Evolutionary conservation across 2,329 filamentous ascomycete species (phyloP), one percentile per base, ranked within the genome.

Genomic region (Aspergillus fijiensis): DNA sequence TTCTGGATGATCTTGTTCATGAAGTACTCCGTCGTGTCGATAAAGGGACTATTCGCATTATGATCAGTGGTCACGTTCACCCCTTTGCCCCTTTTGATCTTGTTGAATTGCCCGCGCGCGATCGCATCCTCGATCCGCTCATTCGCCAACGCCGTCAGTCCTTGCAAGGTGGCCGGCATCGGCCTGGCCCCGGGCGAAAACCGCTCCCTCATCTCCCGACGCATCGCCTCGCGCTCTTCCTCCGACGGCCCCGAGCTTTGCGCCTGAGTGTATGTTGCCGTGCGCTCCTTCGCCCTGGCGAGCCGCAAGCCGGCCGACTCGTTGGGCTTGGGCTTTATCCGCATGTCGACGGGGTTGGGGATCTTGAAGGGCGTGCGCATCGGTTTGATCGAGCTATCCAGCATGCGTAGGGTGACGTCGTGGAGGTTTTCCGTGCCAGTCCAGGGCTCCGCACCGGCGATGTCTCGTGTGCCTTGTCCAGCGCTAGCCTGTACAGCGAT

Each of bases 1-100:
- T 90, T 89, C 77, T 97, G 91, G 64, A 99, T 97, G 80, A 98
- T 97, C 77, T 96, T 95, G 78, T 99, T 98, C 89, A 98, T 89
- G 69, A 98, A 91, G 74, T 97, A 97, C 76, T 98, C 94, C 0
- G 95, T 98, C 0, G 94, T 98, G 71, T 98, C 92, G 59, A 98
- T 86, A 70, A 96, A 98, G 0, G 95, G 92, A 67, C 89, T 96
- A 67, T 89, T 89, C 1, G 91, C 90, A 65, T 91, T 87, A 54
- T 90, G 80, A 67, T 98, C 93, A n/a, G 89, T 80, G 73, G 93
- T 86, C 1, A 75, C 74, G 60, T 80, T 77, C n/a, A 94, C 82
- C 5, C 87, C 88, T 67, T 89, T 89, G 0, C 94, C 94, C 2
- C 93, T 84, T 7, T 87, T 87, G 12, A 99, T 89, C 67, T 96